phyloP scores from a whole-genome alignment of 2,329 filamentous ascomycete genomes.

The Mycosphaerelloides madeirae region DNA sequence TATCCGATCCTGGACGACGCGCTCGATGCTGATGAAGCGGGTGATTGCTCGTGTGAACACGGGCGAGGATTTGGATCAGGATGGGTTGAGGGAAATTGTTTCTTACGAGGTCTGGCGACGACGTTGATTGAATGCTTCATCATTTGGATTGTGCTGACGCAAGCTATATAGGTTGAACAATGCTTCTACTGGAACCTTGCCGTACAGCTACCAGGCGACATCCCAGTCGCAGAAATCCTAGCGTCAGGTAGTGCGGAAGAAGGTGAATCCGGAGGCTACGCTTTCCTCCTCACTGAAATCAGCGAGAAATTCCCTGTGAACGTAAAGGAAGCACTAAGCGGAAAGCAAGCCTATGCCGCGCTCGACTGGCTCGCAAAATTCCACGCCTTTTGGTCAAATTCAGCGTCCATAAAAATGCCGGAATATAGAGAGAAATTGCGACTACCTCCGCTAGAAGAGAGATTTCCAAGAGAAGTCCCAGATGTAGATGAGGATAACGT shows the following conservation, averaged over 20 bases:
- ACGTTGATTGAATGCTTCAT: too few species aligned
- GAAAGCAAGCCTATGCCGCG: conserved; percentile 49
- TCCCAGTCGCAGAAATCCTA: conserved; percentile 51
- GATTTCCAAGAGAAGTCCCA: neutral
- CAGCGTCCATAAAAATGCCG: conserved; percentile 9
- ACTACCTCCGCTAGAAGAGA: conserved; percentile 54
- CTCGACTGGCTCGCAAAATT: conserved; percentile 61
- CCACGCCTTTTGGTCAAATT: conserved; percentile 52
- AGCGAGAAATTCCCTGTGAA: conserved; percentile 51
- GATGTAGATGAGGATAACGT: conserved; percentile 7
- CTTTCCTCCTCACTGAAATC: conserved; percentile 57
- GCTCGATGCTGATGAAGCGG: conserved; percentile 52
- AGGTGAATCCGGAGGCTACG: conserved; percentile 33
- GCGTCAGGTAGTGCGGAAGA: conserved; percentile 3
- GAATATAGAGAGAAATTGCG: conserved; percentile 38
- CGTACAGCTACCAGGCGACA: conserved; percentile 39
- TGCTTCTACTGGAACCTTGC: conserved; percentile 59
- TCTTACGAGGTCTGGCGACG: conserved; percentile 64
- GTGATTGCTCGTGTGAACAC: conserved; percentile 49
- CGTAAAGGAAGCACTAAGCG: conserved; percentile 46
- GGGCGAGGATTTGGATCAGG: conserved; percentile 46
- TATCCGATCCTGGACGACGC: too few species aligned
- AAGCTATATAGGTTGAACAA: too few species aligned
- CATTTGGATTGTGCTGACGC: too few species aligned
- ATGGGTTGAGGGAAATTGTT: conserved; percentile 60